A percentile compares a stretch with the other conserved stretches of the same genome.
phyloP scores from a whole-genome alignment of 139 green algal genomes.

The Auxenochlorella pyrenoidosa region DNA sequence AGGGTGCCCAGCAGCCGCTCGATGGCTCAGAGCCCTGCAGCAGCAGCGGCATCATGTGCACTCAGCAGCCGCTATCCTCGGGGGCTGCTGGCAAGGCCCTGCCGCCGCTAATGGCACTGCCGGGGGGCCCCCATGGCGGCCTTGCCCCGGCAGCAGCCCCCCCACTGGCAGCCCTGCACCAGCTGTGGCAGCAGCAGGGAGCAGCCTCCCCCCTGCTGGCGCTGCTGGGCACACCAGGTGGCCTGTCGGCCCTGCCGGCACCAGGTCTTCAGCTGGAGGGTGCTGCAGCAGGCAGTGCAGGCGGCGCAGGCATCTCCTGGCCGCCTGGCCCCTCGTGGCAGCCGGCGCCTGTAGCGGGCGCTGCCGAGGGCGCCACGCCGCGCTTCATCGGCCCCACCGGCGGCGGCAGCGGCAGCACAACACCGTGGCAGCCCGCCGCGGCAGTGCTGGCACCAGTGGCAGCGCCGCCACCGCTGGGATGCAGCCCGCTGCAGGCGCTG shows the following conservation, averaged over 20 bases:
- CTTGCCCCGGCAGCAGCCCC: not conserved
- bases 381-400: constrained; percentile 21
- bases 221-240: not conserved
- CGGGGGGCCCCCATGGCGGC: not conserved
- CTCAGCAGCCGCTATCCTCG: not conserved
- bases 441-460: not conserved
- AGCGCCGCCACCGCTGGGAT: not conserved
- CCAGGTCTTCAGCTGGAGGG: not conserved
- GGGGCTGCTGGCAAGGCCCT: not conserved
- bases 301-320: constrained; percentile 7
- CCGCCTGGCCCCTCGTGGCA: not conserved
- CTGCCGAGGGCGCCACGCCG: constrained; percentile 13
- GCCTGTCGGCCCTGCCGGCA: not conserved
- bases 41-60: constrained; percentile 34
- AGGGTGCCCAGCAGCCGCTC: not conserved
- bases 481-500: not conserved
- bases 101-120: not conserved
- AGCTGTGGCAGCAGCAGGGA: constrained; percentile 30
- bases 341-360: constrained; percentile 12
- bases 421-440: not conserved
- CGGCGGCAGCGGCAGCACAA: not conserved
- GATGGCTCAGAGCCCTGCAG: not conserved
- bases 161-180: not conserved
- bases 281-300: not conserved
- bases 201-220: constrained; percentile 2